These are phyloP conservation scores for Lyophyllum atratum DNA, from an alignment of 768 basidiomycete species.

Conservation along the genomic window DNA sequence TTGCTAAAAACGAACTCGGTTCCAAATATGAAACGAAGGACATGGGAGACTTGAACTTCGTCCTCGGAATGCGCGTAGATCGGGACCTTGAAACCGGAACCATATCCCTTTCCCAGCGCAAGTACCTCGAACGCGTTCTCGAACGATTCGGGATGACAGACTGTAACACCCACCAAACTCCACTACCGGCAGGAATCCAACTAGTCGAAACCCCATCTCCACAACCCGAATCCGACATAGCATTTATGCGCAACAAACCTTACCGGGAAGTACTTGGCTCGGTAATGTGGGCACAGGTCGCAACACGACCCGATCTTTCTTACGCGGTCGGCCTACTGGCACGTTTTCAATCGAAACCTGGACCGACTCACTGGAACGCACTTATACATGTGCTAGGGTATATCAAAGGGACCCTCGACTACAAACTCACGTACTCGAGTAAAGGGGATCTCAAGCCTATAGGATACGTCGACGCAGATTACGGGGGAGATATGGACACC, in stretches of 20 bases:
- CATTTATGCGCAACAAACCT: not conserved
- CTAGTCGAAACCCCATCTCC: not conserved
- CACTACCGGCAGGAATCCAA: not conserved
- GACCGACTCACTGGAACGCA: no score
- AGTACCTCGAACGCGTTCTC: not conserved
- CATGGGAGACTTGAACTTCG: not conserved
- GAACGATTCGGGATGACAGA: not conserved
- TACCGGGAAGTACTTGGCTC: not conserved
- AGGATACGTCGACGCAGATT: no score
- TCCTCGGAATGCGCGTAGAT: not conserved
- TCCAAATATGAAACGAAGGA: not conserved
- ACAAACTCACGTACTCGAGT: no score
- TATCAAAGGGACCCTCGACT: no score
- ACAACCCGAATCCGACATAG: not conserved
- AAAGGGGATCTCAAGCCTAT: no score
- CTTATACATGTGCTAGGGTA: no score
- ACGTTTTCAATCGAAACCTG: no score
- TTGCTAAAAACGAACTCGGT: not conserved
- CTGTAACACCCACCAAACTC: not conserved
- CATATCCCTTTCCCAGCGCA: not conserved
- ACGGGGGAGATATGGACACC: no score
- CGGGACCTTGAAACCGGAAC: not conserved
- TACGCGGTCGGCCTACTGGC: no score
- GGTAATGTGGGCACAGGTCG: not conserved
- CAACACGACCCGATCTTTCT: no score